Evolutionary conservation across 257 asterid genomes (phyloP), one percentile per base, ranked within the genome.

Genomic region (Fraxinus quadrangulata): DNA sequence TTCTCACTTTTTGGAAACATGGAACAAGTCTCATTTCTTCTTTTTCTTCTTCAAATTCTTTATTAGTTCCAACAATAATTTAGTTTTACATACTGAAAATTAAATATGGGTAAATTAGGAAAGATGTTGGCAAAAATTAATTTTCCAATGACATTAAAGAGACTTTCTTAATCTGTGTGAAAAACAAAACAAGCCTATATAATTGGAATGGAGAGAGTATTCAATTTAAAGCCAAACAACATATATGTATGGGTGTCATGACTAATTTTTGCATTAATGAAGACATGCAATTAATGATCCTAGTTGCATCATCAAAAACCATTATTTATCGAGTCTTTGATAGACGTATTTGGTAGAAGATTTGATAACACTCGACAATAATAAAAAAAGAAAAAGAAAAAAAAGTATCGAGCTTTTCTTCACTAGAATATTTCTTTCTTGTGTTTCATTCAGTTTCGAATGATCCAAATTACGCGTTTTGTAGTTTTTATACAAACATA

Each of bases 401-500:
- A 47, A 0, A 12, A 2, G 16, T 10, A 3, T 14, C n/a, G 7
- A 14, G 0, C 14, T 14, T 47, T 13, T 47, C 56, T 47, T 47
- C n/a, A 54, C n/a, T 54, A 5, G 24, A 19, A 17, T 54, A n/a
- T 54, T 54, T 5, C 26, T 54, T 19, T 19, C 26, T 54, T 1
- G 26, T 5, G 10, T 16, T 47, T 47, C n/a, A 6, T 54, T 54
- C 10, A n/a, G 19, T 19, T 51, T 16, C 1, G 63, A 51, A 16
- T 1, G 24, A 6, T 51, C 3, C 0, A 19, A n/a, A 19, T 17
- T 17, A 2, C 26, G 6, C 26, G 3, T 37, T 13, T 34, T 33
- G 70, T 71, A 77, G 23, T n/a, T 71, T 69, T 72, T 81, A 73
- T 81, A 73, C 79, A 78, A n/a, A 63, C 70, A 33, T 33, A 11